These are phyloP conservation scores for Cryptococcus sp. DNA, from an alignment of 1,284 basidiomycete species.

Conservation along the genomic window DNA sequence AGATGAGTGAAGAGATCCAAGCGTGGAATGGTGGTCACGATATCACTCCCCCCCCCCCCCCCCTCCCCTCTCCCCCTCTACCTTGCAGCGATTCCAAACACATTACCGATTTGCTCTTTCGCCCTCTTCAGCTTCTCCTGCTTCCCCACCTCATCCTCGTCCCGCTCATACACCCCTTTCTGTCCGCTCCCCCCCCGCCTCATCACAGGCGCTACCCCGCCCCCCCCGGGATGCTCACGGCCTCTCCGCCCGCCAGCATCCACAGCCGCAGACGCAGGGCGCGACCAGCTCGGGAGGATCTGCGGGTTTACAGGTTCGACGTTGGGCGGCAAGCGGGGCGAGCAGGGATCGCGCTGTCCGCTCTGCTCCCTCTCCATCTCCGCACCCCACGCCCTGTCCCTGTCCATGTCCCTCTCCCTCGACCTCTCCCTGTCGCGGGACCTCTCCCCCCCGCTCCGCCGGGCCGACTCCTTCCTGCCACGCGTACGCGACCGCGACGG, in stretches of 20 bases:
- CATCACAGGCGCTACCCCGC: conserved; percentile 11
- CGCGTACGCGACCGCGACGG: conserved; percentile 34
- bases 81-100: conserved; percentile 30
- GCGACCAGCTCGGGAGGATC: conserved; percentile 32
- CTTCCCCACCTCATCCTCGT: conserved; percentile 11
- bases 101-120: conserved; percentile 19
- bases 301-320: conserved; percentile 6
- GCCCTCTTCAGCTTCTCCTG: conserved; percentile 19
- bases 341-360: conserved; percentile 9
- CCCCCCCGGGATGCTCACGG: conserved; percentile 3
- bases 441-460: conserved; percentile 1
- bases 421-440: conserved; percentile 12
- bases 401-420: conserved; percentile 7
- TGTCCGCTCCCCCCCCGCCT: conserved; percentile 12
- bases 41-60: background rate
- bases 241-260: background rate
- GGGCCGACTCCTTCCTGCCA: conserved; percentile 16
- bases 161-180: conserved; percentile 1
- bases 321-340: conserved; percentile 2
- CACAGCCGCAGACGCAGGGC: conserved; percentile 7
- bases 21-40: background rate
- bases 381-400: conserved; percentile 5
- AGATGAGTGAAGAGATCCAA: background rate
- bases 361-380: conserved; percentile 11
- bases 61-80: background rate